Percentiles rank a stretch among this genome's conserved stretches.
These are phyloP conservation scores for Sugiyamaella boreocaroliniensis DNA, from an alignment of 805 yeast species.

Conservation along the genomic window DNA sequence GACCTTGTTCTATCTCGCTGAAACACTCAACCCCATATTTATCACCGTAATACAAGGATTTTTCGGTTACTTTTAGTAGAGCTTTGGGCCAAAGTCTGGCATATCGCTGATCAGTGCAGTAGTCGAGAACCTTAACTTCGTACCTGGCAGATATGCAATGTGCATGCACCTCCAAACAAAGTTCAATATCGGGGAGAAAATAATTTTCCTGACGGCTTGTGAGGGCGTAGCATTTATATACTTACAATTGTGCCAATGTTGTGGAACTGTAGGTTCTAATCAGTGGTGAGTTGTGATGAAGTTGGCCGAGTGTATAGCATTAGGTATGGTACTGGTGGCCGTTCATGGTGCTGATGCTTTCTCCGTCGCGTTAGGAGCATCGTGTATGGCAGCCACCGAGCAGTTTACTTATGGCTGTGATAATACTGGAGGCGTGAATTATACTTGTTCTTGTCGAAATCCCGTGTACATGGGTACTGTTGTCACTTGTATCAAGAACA, in stretches of 20 bases:
- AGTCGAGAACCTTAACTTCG: no score
- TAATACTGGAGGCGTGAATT: background rate
- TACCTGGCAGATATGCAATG: background rate
- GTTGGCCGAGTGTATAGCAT: background rate
- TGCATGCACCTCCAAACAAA: background rate
- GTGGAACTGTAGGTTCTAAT: background rate
- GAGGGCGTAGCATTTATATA: no score
- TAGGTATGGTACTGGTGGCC: background rate
- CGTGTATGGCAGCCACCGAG: conserved; percentile 10
- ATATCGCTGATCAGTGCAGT: no score
- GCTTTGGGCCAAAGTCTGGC: no score
- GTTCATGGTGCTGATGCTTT: background rate
- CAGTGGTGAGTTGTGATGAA: background rate
- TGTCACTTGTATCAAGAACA: conserved; percentile 5
- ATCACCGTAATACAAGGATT: background rate
- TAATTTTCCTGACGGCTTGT: no score
- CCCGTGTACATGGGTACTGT: conserved; percentile 8
- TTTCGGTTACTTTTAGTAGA: background rate
- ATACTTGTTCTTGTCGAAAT: conserved; percentile 6
- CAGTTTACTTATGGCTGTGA: conserved; percentile 8
- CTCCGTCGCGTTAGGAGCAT: conserved; percentile 3
- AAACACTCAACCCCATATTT: background rate
- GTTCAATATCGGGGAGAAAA: background rate
- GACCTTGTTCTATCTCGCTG: conserved; percentile 13
- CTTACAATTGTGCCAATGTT: background rate